Percentiles rank a stretch among this genome's conserved stretches.
Evolutionary conservation across 805 yeast species (phyloP).

Genomic region (Citeromyces nyonsensis): DNA sequence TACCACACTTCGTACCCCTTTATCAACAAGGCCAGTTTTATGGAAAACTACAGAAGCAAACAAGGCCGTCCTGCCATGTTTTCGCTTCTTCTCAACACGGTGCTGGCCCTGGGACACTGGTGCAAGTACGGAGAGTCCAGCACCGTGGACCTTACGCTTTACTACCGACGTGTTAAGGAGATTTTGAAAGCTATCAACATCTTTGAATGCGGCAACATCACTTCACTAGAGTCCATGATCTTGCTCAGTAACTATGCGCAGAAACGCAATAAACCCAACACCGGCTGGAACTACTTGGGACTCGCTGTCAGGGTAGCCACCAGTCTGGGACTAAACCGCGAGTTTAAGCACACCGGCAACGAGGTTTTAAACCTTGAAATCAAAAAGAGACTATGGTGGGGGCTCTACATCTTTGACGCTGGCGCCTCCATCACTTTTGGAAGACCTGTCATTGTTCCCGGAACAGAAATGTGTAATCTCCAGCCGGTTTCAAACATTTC

Average conservation of each 20-base stretch:
- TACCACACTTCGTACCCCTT: slow-evolving; percentile 53
- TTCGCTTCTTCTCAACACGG: slow-evolving; percentile 26
- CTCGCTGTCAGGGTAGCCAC: slow-evolving; percentile 52
- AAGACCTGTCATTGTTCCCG: slow-evolving; percentile 41
- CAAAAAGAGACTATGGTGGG: slow-evolving; percentile 57
- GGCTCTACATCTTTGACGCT: slow-evolving; percentile 44
- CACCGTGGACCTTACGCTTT: slow-evolving; percentile 29
- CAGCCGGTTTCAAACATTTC: slow-evolving; percentile 32
- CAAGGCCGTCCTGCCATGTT: slow-evolving; percentile 33
- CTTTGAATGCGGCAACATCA: slow-evolving; percentile 44
- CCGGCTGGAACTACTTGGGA: slow-evolving; percentile 57
- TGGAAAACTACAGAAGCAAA: slow-evolving; percentile 27
- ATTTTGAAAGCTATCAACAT: slow-evolving; percentile 23
- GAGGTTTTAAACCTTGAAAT: slow-evolving; percentile 30
- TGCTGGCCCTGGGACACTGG: slow-evolving; percentile 59
- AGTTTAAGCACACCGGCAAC: slow-evolving; percentile 19
- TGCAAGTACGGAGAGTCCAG: slow-evolving; percentile 39
- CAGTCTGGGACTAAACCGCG: slow-evolving; percentile 47
- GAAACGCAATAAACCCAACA: slow-evolving; percentile 49
- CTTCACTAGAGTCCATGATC: slow-evolving; percentile 34
- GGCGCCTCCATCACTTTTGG: slow-evolving; percentile 53
- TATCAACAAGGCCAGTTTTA: slow-evolving; percentile 35
- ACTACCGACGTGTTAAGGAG: slow-evolving; percentile 36
- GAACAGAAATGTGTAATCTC: slow-evolving; percentile 28
- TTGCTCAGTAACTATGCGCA: slow-evolving; percentile 46